These are phyloP conservation scores for Iris macrosiphon DNA, from an alignment of 106 monocot genomes.

Conservation along the genomic window DNA sequence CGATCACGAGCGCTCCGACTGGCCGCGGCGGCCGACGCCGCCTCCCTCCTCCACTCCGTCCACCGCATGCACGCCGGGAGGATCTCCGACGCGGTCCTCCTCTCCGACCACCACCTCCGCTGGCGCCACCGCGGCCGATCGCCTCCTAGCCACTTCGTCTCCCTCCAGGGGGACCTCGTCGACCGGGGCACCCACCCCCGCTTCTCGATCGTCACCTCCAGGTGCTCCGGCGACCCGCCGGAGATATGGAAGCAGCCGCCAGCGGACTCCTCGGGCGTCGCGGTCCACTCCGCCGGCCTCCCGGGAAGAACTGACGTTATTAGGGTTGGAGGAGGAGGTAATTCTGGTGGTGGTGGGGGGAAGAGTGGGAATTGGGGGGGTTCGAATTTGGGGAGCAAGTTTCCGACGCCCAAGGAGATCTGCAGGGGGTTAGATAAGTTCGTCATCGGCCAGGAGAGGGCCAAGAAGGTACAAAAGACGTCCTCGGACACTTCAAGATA, in stretches of 20 bases:
- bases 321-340: conserved; percentile 31
- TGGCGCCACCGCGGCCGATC: conserved; percentile 13
- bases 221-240: conserved; percentile 51
- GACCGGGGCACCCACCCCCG: conserved; percentile 13
- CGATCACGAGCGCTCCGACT: conserved; percentile 11
- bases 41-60: conserved; percentile 12
- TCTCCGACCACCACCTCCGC: conserved; percentile 1
- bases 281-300: conserved; percentile 15
- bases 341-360: neutral
- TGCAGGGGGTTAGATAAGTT: conserved; percentile 71
- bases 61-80: conserved; percentile 24
- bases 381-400: conserved; percentile 43
- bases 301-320: conserved; percentile 53
- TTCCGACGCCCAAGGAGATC: conserved; percentile 88
- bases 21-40: conserved; percentile 9
- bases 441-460: conserved; percentile 75
- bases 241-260: conserved; percentile 80
- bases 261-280: conserved; percentile 12
- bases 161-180: conserved; percentile 41
- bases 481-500: neutral
- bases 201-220: neutral
- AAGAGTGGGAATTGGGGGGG: conserved; percentile 52
- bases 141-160: conserved; percentile 11
- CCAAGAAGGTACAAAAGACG: conserved; percentile 83
- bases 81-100: conserved; percentile 12